These are phyloP conservation scores for Scheffersomyces coipomensis DNA, from an alignment of 805 yeast genomes.

Conservation along the genomic window DNA sequence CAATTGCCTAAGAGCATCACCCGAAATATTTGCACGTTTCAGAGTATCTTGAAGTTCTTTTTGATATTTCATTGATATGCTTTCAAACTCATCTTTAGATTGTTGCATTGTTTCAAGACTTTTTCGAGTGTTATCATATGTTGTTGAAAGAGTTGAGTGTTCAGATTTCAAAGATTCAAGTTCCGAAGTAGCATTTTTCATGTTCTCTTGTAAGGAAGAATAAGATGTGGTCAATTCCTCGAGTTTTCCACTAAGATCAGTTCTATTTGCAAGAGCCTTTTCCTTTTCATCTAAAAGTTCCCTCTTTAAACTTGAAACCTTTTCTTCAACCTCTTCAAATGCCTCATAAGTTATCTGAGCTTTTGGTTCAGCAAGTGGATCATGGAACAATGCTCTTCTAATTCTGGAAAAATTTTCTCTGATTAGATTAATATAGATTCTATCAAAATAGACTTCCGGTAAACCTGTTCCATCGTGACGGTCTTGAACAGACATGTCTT, in stretches of 20 bases:
- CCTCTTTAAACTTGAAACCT: conserved; percentile 24
- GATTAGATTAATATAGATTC: conserved; percentile 60
- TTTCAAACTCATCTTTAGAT: conserved; percentile 28
- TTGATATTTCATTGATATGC: conserved; percentile 23
- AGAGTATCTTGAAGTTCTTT: conserved; percentile 30
- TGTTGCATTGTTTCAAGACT: conserved; percentile 23
- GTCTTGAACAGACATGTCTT: conserved; percentile 45
- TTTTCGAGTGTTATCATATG: conserved; percentile 18
- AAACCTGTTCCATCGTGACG: conserved; percentile 78
- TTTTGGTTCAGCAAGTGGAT: conserved; percentile 72
- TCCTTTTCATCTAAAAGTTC: conserved; percentile 20
- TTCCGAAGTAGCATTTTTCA: conserved; percentile 12
- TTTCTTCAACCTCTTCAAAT: conserved; percentile 45
- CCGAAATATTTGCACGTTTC: conserved; percentile 21
- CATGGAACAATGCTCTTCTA: conserved; percentile 66
- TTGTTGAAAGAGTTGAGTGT: conserved; percentile 16
- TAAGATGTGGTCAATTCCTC: conserved; percentile 10
- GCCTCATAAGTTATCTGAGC: conserved; percentile 63
- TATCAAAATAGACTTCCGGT: conserved; percentile 76
- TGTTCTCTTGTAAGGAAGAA: conserved; percentile 12
- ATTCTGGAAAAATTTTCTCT: conserved; percentile 70
- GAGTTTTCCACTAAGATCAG: conserved; percentile 16
- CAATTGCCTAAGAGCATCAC: conserved; percentile 25
- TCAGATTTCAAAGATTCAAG: conserved; percentile 16
- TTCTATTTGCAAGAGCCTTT: conserved; percentile 15